Percentiles rank a stretch among this genome's conserved stretches.
phyloP scores from a whole-genome alignment of 2,329 filamentous ascomycete species.

The Aspergillus quadricinctus region DNA sequence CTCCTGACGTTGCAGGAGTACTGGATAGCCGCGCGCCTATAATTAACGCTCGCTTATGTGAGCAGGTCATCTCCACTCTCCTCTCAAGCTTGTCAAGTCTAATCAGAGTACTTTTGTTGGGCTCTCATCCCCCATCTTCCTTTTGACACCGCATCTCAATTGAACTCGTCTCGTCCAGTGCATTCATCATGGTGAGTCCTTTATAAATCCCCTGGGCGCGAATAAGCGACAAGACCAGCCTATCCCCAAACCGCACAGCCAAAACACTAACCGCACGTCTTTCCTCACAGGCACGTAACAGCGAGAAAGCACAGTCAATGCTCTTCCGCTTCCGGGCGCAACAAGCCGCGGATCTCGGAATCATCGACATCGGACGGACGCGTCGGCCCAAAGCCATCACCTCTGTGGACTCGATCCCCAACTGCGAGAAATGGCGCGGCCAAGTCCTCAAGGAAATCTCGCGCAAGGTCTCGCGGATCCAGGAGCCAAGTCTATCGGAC shows the following conservation, averaged over 20 bases:
- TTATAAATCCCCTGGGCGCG: background rate
- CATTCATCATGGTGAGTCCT: constrained; percentile 27
- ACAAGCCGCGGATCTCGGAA: constrained; percentile 91
- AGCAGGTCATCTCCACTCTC: constrained; percentile 8
- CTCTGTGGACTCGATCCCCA: constrained; percentile 73
- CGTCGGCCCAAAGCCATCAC: constrained; percentile 90
- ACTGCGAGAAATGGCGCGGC: constrained; percentile 96
- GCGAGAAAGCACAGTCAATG: constrained; percentile 99
- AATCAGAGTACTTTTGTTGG: constrained; percentile 10
- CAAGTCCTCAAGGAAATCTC: constrained; percentile 96
- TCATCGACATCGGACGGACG: constrained; percentile 86
- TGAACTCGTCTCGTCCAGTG: constrained; percentile 14
- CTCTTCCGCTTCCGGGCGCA: constrained; percentile 99
- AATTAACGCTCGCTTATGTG: constrained; percentile 22
- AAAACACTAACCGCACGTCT: constrained; percentile 14
- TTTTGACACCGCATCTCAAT: constrained; percentile 10
- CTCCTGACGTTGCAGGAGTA: no score
- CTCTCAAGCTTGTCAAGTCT: constrained; percentile 20
- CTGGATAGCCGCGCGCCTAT: constrained; percentile 19
- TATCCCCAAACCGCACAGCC: background rate
- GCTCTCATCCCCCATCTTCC: constrained; percentile 14
- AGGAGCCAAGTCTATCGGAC: constrained; percentile 85
- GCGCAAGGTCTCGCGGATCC: constrained; percentile 93
- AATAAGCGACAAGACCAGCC: background rate
- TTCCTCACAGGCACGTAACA: constrained; percentile 74